Evolutionary conservation across 192 early-diverging fungal genomes (phyloP).

Genomic region (Coemansia furcata): DNA sequence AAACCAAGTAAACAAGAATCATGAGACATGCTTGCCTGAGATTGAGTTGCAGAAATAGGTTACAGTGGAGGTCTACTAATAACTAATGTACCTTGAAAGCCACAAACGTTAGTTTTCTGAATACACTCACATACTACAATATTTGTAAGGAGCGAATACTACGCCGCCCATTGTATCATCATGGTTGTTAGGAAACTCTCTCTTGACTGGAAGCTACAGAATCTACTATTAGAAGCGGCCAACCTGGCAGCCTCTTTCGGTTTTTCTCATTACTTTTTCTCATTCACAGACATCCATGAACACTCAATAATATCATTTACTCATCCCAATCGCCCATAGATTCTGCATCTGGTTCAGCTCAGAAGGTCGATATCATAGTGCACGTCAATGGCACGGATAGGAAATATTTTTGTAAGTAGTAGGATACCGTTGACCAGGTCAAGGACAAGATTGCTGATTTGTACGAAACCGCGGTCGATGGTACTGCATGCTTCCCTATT

Average conservation of each 20-base stretch:
- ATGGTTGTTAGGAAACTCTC: too few species aligned
- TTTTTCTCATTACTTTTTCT: neutral
- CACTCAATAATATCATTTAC: neutral
- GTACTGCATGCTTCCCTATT: neutral
- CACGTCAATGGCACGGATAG: neutral
- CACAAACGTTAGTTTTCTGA: too few species aligned
- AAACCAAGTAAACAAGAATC: neutral
- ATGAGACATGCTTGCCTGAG: neutral
- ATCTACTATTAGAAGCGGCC: neutral
- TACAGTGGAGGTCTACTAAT: too few species aligned
- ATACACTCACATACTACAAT: too few species aligned
- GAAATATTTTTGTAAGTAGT: neutral
- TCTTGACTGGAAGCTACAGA: too few species aligned
- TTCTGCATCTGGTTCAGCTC: neutral
- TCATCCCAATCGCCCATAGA: neutral
- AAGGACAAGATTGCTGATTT: neutral
- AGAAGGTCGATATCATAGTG: neutral
- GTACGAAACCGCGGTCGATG: neutral
- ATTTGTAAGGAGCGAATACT: too few species aligned
- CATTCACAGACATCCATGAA: neutral
- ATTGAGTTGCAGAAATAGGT: neutral
- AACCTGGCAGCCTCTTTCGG: neutral
- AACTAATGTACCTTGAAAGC: too few species aligned
- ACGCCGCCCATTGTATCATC: too few species aligned
- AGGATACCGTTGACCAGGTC: neutral